These are phyloP conservation scores for Dothistroma septosporum DNA, from an alignment of 2,329 filamentous ascomycete species.

Conservation along the genomic window DNA sequence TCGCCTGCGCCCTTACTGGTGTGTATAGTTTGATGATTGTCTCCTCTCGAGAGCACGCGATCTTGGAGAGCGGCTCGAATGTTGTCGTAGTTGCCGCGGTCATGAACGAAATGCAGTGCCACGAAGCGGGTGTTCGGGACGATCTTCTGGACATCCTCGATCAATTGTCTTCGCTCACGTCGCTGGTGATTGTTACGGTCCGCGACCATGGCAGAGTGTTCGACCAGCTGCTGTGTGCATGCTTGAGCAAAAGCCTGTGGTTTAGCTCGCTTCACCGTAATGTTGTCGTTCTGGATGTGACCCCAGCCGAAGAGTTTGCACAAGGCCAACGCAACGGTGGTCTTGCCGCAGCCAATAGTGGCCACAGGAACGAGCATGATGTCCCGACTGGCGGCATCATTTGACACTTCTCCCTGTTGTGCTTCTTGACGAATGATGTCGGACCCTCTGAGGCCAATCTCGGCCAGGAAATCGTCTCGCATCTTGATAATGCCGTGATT, in stretches of 20 bases:
- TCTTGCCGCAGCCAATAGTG: slow-evolving; percentile 95
- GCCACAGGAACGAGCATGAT: slow-evolving; percentile 86
- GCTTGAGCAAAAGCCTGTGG: slow-evolving; percentile 72
- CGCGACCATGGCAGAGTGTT: slow-evolving; percentile 71
- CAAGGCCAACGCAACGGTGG: slow-evolving; percentile 79
- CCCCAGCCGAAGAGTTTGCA: slow-evolving; percentile 84
- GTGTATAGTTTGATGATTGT: slow-evolving; percentile 97
- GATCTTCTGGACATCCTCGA: slow-evolving; percentile 66
- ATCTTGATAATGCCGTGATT: slow-evolving; percentile 96
- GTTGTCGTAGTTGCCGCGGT: slow-evolving; percentile 60
- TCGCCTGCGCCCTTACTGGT: slow-evolving; percentile 69
- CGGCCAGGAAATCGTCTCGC: slow-evolving; percentile 79
- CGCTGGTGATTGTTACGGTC: slow-evolving; percentile 92
- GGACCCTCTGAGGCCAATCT: slow-evolving; percentile 77
- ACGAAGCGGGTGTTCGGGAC: slow-evolving; percentile 67
- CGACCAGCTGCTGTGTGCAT: slow-evolving; percentile 61
- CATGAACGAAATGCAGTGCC: slow-evolving; percentile 83
- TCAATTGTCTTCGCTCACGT: slow-evolving; percentile 82
- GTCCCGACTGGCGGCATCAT: slow-evolving; percentile 58
- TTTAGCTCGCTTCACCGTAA: slow-evolving; percentile 69
- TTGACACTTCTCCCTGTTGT: slow-evolving; percentile 48
- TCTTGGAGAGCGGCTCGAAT: slow-evolving; percentile 72
- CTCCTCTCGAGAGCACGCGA: slow-evolving; percentile 77
- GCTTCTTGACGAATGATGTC: slow-evolving; percentile 79
- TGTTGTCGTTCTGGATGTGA: slow-evolving; percentile 95